Base-by-base conservation (phyloP, 345 rosid genomes). In the Nephelium lappaceum region DNA sequence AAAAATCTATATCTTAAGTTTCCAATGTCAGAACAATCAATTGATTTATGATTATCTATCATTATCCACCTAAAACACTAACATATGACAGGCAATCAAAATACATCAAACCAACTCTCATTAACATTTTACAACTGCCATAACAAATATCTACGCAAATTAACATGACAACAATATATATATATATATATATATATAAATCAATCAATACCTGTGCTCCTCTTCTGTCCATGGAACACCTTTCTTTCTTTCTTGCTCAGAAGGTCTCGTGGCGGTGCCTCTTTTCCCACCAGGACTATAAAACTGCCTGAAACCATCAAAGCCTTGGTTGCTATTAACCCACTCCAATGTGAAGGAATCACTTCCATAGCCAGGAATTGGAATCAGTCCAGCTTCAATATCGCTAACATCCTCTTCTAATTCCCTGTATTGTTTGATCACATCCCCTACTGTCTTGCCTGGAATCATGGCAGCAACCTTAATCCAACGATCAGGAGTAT, bases 201-300 rank as follows among this genome's bases (percentile, higher is more conserved):
- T 3, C 18, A 73, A 51, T 69, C 12, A 76, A 80, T 83, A 94
- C 99, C 97, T 97, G 86, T 97, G 99, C 80, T 97, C 99, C 79
- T 94, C 99, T 80, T 96, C 99, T 1, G 98, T 96, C 99, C 99
- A 96, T 1, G 99, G 98, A 31, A 97, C 93, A 21, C 99, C 99
- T 88, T 93, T 97, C 92, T 97, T 97, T 85, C 98, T 87, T 73
- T 97, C 99, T 66, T 88, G 98, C 73, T 97, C 97, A 4, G 91
- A 87, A 73, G 94, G 80, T 49, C 95, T 80, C 8, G 86, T 78
- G 0, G 84, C 85, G 0, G 89, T 68, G 77, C 92, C 91, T 80
- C 97, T 88, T 81, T 90, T 97, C 18, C 89, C 96, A 73, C 91
- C 90, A 21, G 87, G 76, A 69, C 84, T 81, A 81, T 87, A 89